Conservation (phyloP, 345 rosid species). For the Mangifera indica region DNA sequence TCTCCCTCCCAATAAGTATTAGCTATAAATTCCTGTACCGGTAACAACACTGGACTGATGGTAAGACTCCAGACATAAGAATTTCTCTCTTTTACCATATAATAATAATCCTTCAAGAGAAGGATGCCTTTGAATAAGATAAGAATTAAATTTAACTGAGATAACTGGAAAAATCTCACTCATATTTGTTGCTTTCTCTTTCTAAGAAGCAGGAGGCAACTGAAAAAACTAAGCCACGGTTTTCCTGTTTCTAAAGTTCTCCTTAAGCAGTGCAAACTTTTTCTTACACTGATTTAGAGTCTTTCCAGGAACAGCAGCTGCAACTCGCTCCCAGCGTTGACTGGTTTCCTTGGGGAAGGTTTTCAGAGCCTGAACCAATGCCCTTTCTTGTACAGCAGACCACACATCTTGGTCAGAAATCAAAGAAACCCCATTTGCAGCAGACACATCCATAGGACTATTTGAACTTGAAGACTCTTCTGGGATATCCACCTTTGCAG, state of each 20-base stretch:
- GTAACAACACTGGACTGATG: neutral
- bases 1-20: constrained; percentile 5
- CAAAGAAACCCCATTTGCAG: constrained; percentile 42
- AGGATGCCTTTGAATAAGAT: neutral
- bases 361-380: constrained; percentile 91
- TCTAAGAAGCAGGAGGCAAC: neutral
- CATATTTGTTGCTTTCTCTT: constrained; percentile 1
- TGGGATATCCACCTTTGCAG: constrained; percentile 21
- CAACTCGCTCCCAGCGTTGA: constrained; percentile 98
- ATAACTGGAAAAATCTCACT: neutral
- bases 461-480: constrained; percentile 40
- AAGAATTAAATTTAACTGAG: neutral
- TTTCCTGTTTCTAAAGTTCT: constrained; percentile 82
- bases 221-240: constrained; percentile 27
- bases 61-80: constrained; percentile 7
- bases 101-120: neutral
- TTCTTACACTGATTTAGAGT: constrained; percentile 91
- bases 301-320: constrained; percentile 96
- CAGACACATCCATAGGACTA: constrained; percentile 32
- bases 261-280: constrained; percentile 77
- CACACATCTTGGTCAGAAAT: constrained; percentile 76
- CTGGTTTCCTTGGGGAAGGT: constrained; percentile 88
- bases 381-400: constrained; percentile 94
- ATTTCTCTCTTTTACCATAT: neutral
- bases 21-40: neutral